These are phyloP conservation scores for Phytophthora syringae DNA, from an alignment of 352 stramenopile genomes.

Conservation along the genomic window DNA sequence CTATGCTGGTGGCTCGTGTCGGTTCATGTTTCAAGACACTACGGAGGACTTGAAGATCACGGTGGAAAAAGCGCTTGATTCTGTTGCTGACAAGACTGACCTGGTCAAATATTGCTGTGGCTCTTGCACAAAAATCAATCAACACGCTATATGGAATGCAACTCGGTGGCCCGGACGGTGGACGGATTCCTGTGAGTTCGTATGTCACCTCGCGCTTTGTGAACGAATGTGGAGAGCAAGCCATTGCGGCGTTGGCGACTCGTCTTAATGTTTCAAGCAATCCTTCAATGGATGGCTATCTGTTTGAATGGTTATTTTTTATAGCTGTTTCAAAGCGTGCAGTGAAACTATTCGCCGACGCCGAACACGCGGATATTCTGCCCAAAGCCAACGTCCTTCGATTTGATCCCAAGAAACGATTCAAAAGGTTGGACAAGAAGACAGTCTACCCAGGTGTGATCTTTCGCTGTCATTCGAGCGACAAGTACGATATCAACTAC, in stretches of 20 bases:
- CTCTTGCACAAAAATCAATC: neutral
- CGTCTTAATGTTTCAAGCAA: too few species aligned
- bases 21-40: conserved; percentile 34
- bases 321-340: too few species aligned
- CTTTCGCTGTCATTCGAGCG: neutral
- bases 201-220: too few species aligned
- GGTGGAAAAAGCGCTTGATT: neutral
- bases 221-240: too few species aligned
- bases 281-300: too few species aligned
- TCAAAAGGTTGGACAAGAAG: conserved; percentile 8
- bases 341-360: too few species aligned
- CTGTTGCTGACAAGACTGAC: neutral
- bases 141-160: neutral
- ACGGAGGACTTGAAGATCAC: conserved; percentile 7
- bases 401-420: conserved; percentile 17
- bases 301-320: too few species aligned
- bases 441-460: neutral
- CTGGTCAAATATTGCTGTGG: neutral
- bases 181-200: too few species aligned
- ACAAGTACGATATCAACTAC: neutral
- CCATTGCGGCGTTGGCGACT: too few species aligned
- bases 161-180: too few species aligned
- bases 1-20: conserved; percentile 32
- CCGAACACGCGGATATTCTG: neutral
- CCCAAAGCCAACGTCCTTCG: conserved; percentile 8